A percentile compares a stretch with the other conserved stretches of the same genome.
Evolutionary conservation across 495 filamentous ascomycete genomes (phyloP).

Genomic region (Amniculicola lignicola): DNA sequence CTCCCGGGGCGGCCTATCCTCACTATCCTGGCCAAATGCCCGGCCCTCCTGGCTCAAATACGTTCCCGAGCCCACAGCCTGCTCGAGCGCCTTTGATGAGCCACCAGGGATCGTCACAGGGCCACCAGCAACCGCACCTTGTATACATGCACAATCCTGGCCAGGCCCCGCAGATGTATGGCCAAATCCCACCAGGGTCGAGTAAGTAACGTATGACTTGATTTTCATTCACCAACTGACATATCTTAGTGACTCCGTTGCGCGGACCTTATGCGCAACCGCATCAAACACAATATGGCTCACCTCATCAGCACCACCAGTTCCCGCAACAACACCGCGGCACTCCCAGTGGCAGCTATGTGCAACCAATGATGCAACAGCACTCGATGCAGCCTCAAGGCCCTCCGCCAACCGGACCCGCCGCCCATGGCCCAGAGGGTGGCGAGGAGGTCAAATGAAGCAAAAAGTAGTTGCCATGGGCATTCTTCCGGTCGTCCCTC

Average conservation of each 20-base stretch:
- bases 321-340: constrained; percentile 35
- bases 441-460: constrained; percentile 35
- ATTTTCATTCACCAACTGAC: no score
- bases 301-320: constrained; percentile 35
- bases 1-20: constrained; percentile 63
- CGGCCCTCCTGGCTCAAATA: constrained; percentile 58
- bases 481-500: no score
- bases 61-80: constrained; percentile 79
- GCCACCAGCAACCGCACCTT: constrained; percentile 37
- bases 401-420: constrained; percentile 30
- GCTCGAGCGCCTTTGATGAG: constrained; percentile 78
- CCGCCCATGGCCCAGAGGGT: constrained; percentile 28
- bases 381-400: constrained; percentile 32
- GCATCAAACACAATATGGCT: constrained; percentile 33
- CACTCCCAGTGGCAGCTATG: constrained; percentile 31
- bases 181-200: constrained; percentile 22
- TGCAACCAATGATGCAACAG: constrained; percentile 35
- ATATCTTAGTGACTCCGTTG: constrained; percentile 34
- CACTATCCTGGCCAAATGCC: constrained; percentile 57
- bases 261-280: constrained; percentile 32
- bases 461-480: no score
- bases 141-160: constrained; percentile 30
- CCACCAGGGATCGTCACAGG: constrained; percentile 51
- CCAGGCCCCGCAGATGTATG: constrained; percentile 29
- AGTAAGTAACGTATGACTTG: no score